phyloP scores from a whole-genome alignment of 768 basidiomycete genomes.

The Collybiopsis confluens region DNA sequence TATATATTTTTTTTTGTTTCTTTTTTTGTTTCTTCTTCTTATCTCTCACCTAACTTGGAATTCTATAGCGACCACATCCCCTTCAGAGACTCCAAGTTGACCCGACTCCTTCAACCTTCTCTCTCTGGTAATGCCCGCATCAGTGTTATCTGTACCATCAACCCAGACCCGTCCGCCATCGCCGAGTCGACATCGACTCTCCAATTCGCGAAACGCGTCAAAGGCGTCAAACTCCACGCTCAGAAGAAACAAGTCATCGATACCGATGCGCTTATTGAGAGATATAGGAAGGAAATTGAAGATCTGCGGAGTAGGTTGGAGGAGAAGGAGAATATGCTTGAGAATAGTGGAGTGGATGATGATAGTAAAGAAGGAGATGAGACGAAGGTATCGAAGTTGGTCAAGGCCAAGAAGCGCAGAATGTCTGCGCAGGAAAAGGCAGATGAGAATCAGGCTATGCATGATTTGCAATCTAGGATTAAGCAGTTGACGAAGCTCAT shows the following conservation, averaged over 20 bases:
- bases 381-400: too few relatives aligned
- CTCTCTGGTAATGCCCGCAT: slow-evolving; percentile 94
- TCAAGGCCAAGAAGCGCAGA: slow-evolving; percentile 39
- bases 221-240: slow-evolving; percentile 83
- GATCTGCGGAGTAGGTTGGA: slow-evolving; percentile 72
- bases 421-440: slow-evolving; percentile 54
- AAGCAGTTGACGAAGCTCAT: slow-evolving; percentile 82
- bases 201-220: slow-evolving; percentile 87
- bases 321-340: slow-evolving; percentile 62
- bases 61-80: slow-evolving; percentile 80
- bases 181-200: slow-evolving; percentile 86
- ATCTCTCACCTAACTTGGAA: not conserved
- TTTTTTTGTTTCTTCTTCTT: not conserved
- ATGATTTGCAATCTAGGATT: slow-evolving; percentile 75
- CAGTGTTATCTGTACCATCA: slow-evolving; percentile 94
- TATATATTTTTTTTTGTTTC: not conserved
- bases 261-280: slow-evolving; percentile 88
- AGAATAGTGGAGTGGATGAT: not conserved
- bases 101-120: slow-evolving; percentile 91
- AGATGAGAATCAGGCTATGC: slow-evolving; percentile 82
- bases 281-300: slow-evolving; percentile 93
- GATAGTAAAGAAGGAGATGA: too few relatives aligned
- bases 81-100: slow-evolving; percentile 93
- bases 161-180: slow-evolving; percentile 75
- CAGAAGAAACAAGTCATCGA: slow-evolving; percentile 93